Evolutionary conservation across 768 basidiomycete species (phyloP), one percentile per base, ranked within the genome.

Genomic region (Leccinum fibrillosum): DNA sequence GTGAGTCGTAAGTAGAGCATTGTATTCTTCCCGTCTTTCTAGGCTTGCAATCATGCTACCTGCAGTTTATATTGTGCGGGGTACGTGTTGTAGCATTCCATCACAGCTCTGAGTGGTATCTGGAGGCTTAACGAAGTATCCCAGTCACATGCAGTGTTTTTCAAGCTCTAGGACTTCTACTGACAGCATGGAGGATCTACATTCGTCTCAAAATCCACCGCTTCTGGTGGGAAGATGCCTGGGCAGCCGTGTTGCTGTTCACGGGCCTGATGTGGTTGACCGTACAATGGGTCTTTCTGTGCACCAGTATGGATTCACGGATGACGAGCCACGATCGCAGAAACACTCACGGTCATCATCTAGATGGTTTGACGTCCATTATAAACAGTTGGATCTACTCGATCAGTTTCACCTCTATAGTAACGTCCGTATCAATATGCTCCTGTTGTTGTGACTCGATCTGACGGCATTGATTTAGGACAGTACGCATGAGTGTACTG

Each of bases 171-270:
- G 64, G 63, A 6, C 55, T 65, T 19, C 2, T 57, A 5, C 42
- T 67, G 42, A 66, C 65, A 3, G 58, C 51, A 9, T 67, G 62
- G 59, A 53, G 65, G 30, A 58, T 66, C 26, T 66, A 55, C 17
- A 55, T 66, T 34, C 65, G 65, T 25, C 34, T 66, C 45, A 56
- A 30, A 45, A 64, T 55, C 15, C 25, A 26, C 26, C 63, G 63
- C 17, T 64, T 64, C 34, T 64, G 63, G 63, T 64, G 57, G 63
- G 65, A 66, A 52, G 65, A 66, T 49, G 61, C 48, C 12, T 66
- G 60, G 60, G 66, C 66, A 13, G 32, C 23, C 17, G 7, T 49
- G 6, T 50, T 58, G 23, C 39, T 66, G 21, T 19, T 66, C 30
- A 56, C 51, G 25, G 53, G 65, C 21, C 28, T 57, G 6, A 19